These are phyloP conservation scores for Pugionium cornutum DNA, from an alignment of 345 rosid species.

Conservation along the genomic window DNA sequence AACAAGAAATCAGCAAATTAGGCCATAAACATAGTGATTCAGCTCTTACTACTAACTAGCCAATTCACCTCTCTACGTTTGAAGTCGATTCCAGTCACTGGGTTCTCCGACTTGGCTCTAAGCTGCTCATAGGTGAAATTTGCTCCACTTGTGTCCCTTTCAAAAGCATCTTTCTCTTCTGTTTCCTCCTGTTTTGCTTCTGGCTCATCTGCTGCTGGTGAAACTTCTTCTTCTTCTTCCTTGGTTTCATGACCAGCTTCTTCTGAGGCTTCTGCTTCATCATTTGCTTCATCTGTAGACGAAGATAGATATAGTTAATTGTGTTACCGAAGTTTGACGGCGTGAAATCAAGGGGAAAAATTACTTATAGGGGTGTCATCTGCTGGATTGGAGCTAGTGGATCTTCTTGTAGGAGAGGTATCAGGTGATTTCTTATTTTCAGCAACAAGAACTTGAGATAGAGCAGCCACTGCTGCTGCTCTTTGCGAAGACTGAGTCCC, in stretches of 20 bases:
- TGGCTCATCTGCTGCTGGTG: conserved; percentile 40
- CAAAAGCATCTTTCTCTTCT: conserved; percentile 44
- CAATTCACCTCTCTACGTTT: conserved; percentile 88
- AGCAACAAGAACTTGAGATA: conserved; percentile 82
- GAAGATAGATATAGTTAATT: too few relatives aligned
- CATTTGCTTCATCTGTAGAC: background rate
- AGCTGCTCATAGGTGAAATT: conserved; percentile 84
- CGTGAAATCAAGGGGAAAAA: background rate
- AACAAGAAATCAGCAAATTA: conserved; percentile 16
- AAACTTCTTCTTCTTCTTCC: conserved; percentile 55
- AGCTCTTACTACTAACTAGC: conserved; percentile 5
- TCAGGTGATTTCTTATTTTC: conserved; percentile 75
- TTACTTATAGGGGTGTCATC: conserved; percentile 53
- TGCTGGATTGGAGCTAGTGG: conserved; percentile 48
- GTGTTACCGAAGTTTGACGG: too few relatives aligned
- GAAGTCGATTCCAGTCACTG: conserved; percentile 88
- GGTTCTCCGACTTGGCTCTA: conserved; percentile 80
- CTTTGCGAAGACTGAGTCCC: conserved; percentile 71
- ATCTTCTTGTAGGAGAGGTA: conserved; percentile 50
- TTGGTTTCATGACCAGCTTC: conserved; percentile 47
- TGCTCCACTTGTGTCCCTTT: conserved; percentile 32
- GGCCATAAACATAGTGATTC: conserved; percentile 10
- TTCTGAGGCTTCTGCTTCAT: conserved; percentile 44
- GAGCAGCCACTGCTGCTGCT: conserved; percentile 97
- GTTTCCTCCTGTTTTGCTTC: conserved; percentile 38